Evolutionary conservation across 2,329 filamentous ascomycete species (phyloP), one percentile per base, ranked within the genome.

Genomic region (Pleoardoris graminearum): DNA sequence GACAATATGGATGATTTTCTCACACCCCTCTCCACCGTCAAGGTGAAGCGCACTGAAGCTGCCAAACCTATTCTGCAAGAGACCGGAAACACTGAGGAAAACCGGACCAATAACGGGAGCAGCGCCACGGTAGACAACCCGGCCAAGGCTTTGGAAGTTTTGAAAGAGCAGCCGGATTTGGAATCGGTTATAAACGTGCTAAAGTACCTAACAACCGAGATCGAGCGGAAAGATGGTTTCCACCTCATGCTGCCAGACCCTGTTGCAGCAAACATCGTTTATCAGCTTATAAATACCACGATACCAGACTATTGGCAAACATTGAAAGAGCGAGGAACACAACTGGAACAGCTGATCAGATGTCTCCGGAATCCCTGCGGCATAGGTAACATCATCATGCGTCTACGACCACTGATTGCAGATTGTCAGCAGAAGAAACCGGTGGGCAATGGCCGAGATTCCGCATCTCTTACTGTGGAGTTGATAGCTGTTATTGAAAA

Each of bases 231-330:
- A 12, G 43, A 67, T 38, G 59, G 55, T 0, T 84, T 88, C 65
- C 81, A 82, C 60, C 80, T 93, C 44, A 77, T 79, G 38, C 71
- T 77, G 2, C 86, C 90, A 3, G 82, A 82, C 27, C 86, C 92
- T 1, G 76, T 84, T 55, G 83, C 85, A 51, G 85, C 90, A 17
- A 89, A 91, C 62, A 83, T 97, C 27, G 79, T 93, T 47, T 86
- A 91, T 66, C 76, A 84, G 3, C 76, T 99, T 30, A 85, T 95
- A 53, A 86, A 82, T 14, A 83, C 86, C 27, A 91, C 89, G 22
- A 77, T 91, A 7, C 89, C 90, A 1, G 89, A 92, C 67, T 96
- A 93, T 73, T 97, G 94, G 93, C 68, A 46, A 41, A 65, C 84
- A 7, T 67, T 93, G 14, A 74, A 78, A 32, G 53, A 62, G 33